Evolutionary conservation across 2,329 filamentous ascomycete species (phyloP).

Genomic region (Clonostachys chloroleuca): DNA sequence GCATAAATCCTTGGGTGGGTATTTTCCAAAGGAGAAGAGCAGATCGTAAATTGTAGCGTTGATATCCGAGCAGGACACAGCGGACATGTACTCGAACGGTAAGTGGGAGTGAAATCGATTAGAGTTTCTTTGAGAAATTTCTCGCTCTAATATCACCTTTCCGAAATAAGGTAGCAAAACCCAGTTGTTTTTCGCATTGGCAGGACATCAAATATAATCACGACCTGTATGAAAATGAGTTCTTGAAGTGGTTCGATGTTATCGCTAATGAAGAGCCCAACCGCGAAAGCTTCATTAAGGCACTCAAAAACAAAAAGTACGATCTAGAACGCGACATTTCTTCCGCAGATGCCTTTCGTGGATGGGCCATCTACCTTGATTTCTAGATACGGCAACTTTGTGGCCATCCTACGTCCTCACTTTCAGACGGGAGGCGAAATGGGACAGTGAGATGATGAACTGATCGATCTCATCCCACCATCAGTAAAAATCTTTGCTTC

Average conservation of each 20-base stretch:
- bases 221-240: slow-evolving; percentile 29
- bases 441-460: slow-evolving; percentile 53
- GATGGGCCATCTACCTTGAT: not conserved
- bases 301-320: slow-evolving; percentile 28
- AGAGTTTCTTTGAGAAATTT: too few species aligned
- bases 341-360: too few species aligned
- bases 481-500: slow-evolving; percentile 54
- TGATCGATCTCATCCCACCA: slow-evolving; percentile 43
- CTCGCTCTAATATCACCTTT: too few species aligned
- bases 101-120: too few species aligned
- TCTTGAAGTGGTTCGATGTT: slow-evolving; percentile 30
- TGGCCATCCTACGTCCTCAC: slow-evolving; percentile 49
- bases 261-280: slow-evolving; percentile 28
- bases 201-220: slow-evolving; percentile 40
- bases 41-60: too few species aligned
- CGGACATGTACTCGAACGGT: too few species aligned
- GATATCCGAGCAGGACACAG: too few species aligned
- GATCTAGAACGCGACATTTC: too few species aligned
- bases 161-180: slow-evolving; percentile 6
- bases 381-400: slow-evolving; percentile 13
- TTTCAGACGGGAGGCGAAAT: slow-evolving; percentile 59
- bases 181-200: slow-evolving; percentile 36
- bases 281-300: slow-evolving; percentile 29
- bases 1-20: too few species aligned
- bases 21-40: too few species aligned